Evolutionary conservation across 2,329 filamentous ascomycete genomes (phyloP), one percentile per base, ranked within the genome.

Genomic region (Arthrobotrys iridis): DNA sequence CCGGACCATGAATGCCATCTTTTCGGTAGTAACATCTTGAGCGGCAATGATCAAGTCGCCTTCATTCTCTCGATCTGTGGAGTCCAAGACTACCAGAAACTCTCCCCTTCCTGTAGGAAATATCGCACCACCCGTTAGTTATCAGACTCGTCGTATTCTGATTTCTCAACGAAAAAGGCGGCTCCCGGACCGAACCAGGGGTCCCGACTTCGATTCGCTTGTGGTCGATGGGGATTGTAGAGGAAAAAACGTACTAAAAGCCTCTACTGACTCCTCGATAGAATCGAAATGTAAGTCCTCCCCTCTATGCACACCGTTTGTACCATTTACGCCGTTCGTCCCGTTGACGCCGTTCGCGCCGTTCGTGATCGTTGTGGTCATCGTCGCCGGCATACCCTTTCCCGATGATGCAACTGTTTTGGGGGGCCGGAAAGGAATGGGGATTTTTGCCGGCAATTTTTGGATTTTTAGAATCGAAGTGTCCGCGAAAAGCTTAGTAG

Each of bases 21-120:
- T 94, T 78, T 91, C 87, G 22, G 93, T 87, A 6, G 94, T 97
- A 77, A 97, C 85, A 80, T 91, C 87, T 78, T 93, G 85, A 77
- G 93, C 94, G 78, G 95, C 92, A 81, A 98, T 96, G 83, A 98
- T 97, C 55, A 99, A 88, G 84, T 99, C 95, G 83, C 93, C 95
- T 87, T 99, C 95, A 83, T 99, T 99, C 83, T 99, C 95, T 83
- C 95, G 93, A 77, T 90, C 88, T 77, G 93, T 89, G 79, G 92
- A 91, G 85, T 99, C 95, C 80, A 99, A 92, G 37, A 97, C 94
- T 77, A 99, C 89, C 82, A 99, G 90, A 86, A 98, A 98, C 81
- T 98, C 90, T 83, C 93, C 93, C 26, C 64, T 64, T 22, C 26
- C 73, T 76, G 50, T 13, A n/a, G 28, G 20, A n/a, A 13, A 18